Evolutionary conservation across 352 stramenopile species (phyloP), one percentile per base, ranked within the genome.

Genomic region (Thalassiosira hispida): DNA sequence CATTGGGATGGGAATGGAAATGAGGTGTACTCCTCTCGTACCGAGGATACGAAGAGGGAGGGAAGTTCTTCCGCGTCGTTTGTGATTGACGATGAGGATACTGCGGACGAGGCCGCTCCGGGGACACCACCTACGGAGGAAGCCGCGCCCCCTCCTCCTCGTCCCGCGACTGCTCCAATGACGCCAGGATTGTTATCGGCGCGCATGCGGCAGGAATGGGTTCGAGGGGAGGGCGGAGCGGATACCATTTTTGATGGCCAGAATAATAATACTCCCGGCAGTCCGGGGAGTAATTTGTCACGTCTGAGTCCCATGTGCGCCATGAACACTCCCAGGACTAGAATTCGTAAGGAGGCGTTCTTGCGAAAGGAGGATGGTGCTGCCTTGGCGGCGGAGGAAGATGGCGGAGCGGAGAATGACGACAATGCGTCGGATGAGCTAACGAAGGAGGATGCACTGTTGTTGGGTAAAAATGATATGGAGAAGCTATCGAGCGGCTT

Each of bases 151-250:
- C n/a, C n/a, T n/a, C n/a, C n/a, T n/a, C n/a, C n/a, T n/a, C n/a
- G n/a, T n/a, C n/a, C n/a, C n/a, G n/a, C n/a, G n/a, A 18, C 52
- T 25, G 59, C 55, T 22, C 65, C 27, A 11, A 9, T 49, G 1
- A 84, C 64, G 12, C 77, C 69, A 4, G 77, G 72, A 18, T 52
- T 81, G 6, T 59, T 84, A 29, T 77, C 72, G 62, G 77, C 77
- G 33, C 27, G 70, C 27, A 79, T 84, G 70, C 70, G 81, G 55
- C 62, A 77, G 38, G 69, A 79, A 38, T 84, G 77, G 74, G 23
- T 74, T 8, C 63, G 70, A 0, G 70, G 72, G 1, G 70, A 74
- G 31, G 47, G 25, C 0, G 18, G 20, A 9, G 9, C 65, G 6
- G 42, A 81, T 49, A 40, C 61, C 16, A 44, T 66, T n/a, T 57